These are phyloP conservation scores for Mycena galericulata DNA, from an alignment of 768 basidiomycete genomes.

Conservation along the genomic window DNA sequence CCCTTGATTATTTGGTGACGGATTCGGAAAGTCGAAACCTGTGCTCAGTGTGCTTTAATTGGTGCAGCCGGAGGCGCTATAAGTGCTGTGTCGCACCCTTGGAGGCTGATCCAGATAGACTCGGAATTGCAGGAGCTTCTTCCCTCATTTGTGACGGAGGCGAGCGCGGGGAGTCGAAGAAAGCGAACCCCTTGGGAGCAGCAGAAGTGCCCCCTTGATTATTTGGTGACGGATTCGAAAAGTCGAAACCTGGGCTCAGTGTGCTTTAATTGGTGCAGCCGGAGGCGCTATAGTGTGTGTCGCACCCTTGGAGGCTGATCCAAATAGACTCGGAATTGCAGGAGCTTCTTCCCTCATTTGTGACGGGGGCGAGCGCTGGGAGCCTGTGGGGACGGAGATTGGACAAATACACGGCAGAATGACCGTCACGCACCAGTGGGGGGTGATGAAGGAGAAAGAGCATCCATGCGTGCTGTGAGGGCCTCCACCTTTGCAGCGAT, in stretches of 20 bases:
- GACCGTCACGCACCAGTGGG: conserved; percentile 11
- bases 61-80: conserved; percentile 8
- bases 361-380: conserved; percentile 14
- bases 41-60: conserved; percentile 7
- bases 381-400: conserved; percentile 4
- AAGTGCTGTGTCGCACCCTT: conserved; percentile 11
- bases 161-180: conserved; percentile 16
- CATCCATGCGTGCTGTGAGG: conserved; percentile 11
- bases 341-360: conserved; percentile 2
- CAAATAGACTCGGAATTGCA: conserved; percentile 2
- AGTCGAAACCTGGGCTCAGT: not conserved
- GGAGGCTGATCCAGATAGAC: not conserved
- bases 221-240: conserved; percentile 5
- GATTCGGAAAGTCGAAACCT: conserved; percentile 1
- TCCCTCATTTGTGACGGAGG: conserved; percentile 3
- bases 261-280: conserved; percentile 15
- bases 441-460: conserved; percentile 7
- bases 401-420: conserved; percentile 7
- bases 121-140: conserved; percentile 6
- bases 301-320: not conserved
- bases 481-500: conserved; percentile 10
- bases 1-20: conserved; percentile 8
- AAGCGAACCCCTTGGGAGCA: no score
- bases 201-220: not conserved
- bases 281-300: conserved; percentile 4